phyloP scores from a whole-genome alignment of 1,139 yeast genomes.

The Pichia sp. region DNA sequence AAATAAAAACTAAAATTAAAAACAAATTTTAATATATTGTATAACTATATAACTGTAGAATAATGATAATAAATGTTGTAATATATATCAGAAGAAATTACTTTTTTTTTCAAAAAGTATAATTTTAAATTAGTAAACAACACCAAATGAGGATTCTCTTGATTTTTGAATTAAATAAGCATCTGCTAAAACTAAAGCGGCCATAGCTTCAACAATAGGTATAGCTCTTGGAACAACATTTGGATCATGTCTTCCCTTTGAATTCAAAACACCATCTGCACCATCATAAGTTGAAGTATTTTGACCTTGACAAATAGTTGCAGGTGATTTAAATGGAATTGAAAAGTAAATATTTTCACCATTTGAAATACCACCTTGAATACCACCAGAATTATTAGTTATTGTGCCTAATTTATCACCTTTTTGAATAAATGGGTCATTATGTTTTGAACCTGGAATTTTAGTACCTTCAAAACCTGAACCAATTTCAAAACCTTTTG shows the following conservation, averaged over 20 bases:
- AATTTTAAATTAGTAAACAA: slow-evolving; percentile 23
- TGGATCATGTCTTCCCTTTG: slow-evolving; percentile 98
- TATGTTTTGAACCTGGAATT: slow-evolving; percentile 90
- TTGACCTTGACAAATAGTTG: slow-evolving; percentile 93
- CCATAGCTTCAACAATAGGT: slow-evolving; percentile 97
- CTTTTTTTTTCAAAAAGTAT: too few relatives aligned
- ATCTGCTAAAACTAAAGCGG: slow-evolving; percentile 88
- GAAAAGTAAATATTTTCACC: slow-evolving; percentile 93
- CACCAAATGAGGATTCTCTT: slow-evolving; percentile 50
- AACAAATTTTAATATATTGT: too few relatives aligned
- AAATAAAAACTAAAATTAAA: too few relatives aligned
- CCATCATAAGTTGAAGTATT: slow-evolving; percentile 85
- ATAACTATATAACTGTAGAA: too few relatives aligned
- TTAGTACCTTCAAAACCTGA: slow-evolving; percentile 89
- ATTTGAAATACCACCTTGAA: slow-evolving; percentile 96
- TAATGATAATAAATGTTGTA: too few relatives aligned
- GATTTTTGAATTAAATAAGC: slow-evolving; percentile 79
- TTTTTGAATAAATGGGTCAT: slow-evolving; percentile 66
- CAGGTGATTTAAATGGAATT: slow-evolving; percentile 97
- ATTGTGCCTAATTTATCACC: slow-evolving; percentile 64
- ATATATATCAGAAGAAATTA: too few relatives aligned
- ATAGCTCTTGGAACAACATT: slow-evolving; percentile 98
- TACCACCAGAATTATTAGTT: slow-evolving; percentile 94
- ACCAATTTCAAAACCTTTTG: slow-evolving; percentile 96
- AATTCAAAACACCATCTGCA: slow-evolving; percentile 76